phyloP scores from a whole-genome alignment of 257 asterid genomes.

The Gentiana straminea region DNA sequence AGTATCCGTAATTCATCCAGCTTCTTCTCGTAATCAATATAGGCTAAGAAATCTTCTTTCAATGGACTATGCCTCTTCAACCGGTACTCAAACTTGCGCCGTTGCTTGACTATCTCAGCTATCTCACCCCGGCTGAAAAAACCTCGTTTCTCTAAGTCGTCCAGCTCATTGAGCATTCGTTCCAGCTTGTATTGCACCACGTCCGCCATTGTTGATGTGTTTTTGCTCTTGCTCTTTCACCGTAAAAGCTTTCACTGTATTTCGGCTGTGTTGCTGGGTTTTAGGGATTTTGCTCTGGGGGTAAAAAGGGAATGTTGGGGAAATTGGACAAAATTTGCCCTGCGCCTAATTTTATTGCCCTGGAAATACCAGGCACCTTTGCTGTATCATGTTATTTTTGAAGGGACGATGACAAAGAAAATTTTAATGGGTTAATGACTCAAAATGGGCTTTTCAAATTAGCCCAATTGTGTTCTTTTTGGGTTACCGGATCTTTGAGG shows the following conservation, averaged over 20 bases:
- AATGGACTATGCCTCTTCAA: conserved; percentile 84
- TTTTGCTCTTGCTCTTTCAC: too few relatives aligned
- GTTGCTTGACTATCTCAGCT: conserved; percentile 79
- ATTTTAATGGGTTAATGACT: too few relatives aligned
- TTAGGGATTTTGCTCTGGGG: neutral
- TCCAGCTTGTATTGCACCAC: conserved; percentile 81
- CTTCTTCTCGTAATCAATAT: conserved; percentile 71
- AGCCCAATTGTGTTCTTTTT: too few relatives aligned
- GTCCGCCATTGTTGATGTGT: conserved; percentile 42
- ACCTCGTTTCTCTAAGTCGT: conserved; percentile 69
- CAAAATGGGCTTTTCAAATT: too few relatives aligned
- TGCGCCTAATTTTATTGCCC: too few relatives aligned
- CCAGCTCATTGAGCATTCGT: conserved; percentile 86
- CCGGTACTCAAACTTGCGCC: conserved; percentile 92
- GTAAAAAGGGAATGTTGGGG: too few relatives aligned
- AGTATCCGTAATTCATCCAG: conserved; percentile 63
- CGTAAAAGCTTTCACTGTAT: neutral
- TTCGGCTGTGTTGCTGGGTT: neutral
- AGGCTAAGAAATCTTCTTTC: conserved; percentile 56
- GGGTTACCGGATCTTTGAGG: too few relatives aligned
- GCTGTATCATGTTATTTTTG: too few relatives aligned
- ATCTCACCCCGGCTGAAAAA: conserved; percentile 66
- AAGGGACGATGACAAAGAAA: too few relatives aligned
- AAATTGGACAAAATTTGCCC: too few relatives aligned
- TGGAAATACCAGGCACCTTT: too few relatives aligned